These are phyloP conservation scores for Themeda triandra DNA, from an alignment of 176 grass and related monocot species.

Conservation along the genomic window DNA sequence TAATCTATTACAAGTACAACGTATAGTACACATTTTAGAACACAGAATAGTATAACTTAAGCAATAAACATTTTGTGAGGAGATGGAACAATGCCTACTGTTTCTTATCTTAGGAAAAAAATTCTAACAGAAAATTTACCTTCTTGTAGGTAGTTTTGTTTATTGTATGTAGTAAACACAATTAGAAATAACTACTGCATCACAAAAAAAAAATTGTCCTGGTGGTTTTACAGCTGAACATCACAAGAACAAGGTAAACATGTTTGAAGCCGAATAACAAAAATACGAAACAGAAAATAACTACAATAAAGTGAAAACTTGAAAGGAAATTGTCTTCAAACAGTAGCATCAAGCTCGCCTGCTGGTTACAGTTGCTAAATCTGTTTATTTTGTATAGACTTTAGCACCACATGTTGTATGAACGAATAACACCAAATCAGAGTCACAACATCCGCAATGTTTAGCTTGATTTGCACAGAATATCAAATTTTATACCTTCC, in stretches of 20 bases:
- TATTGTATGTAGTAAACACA: background rate
- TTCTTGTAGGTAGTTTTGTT: background rate
- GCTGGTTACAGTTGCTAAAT: background rate
- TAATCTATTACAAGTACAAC: too few relatives aligned
- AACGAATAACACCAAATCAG: background rate
- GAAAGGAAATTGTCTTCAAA: background rate
- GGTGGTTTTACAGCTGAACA: conserved; percentile 4
- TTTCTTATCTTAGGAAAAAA: background rate
- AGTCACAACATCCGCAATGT: background rate
- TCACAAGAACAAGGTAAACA: conserved; percentile 17
- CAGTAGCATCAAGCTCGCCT: background rate
- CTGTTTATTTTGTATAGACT: background rate
- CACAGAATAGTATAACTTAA: background rate
- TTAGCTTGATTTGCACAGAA: conserved; percentile 34
- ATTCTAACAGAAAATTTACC: background rate
- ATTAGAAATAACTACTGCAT: background rate
- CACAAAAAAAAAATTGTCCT: conserved; percentile 2
- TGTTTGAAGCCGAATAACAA: conserved; percentile 1
- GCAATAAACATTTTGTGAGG: background rate
- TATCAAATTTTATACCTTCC: conserved; percentile 69
- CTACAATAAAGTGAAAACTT: background rate
- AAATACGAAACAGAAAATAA: conserved; percentile 2
- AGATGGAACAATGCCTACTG: background rate
- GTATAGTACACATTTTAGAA: background rate
- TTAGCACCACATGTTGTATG: background rate